Evolutionary conservation across 2,329 filamentous ascomycete genomes (phyloP), one percentile per base, ranked within the genome.

Genomic region (Clonostachys chloroleuca): DNA sequence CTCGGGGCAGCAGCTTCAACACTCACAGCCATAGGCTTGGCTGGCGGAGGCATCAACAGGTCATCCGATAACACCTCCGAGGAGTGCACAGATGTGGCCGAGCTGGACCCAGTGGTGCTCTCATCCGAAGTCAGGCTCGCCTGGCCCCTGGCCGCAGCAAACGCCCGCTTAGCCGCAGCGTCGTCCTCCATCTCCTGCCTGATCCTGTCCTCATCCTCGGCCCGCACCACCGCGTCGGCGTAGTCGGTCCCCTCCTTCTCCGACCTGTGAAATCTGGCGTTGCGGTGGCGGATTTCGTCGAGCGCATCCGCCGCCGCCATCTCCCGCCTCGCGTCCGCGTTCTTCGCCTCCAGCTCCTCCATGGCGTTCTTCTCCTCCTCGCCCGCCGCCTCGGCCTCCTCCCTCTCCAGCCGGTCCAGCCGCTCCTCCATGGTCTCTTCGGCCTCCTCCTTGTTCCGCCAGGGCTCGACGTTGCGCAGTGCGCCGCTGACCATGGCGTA

Each of bases 291-390:
- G 48, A 99, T 96, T 69, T 96, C 92, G 65, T 99, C 94, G 47
- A 99, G 71, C 8, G 92, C 92, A 72, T 99, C 94, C 3, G 94
- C 94, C 41, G 96, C 89, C 16, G 88, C 89, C 92, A 99, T 99
- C 68, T 99, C 94, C 39, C 87, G 79, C 72, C 94, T 92, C 1
- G 92, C 92, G 64, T 99, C 94, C 18, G 87, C 72, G 47, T 92
- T 96, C 72, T 97, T 97, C 52, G 87, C 86, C 70, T 99, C 94
- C 42, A 99, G 70, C 62, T 96, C 92, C 48, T 87, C 87, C 95
- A 99, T 99, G 18, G 90, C 89, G 65, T 96, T 92, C 54, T 84
- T 78, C 65, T 96, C 90, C 49, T 85, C 80, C 46, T 77, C 75
- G 36, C 78, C 81, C 10, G 77, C 78, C 3, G 77, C 80, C 55